Percentiles rank a stretch among this genome's conserved stretches.
These are phyloP conservation scores for Pseudogymnoascus verrucosus DNA, from an alignment of 2,329 filamentous ascomycete genomes.

Conservation along the genomic window DNA sequence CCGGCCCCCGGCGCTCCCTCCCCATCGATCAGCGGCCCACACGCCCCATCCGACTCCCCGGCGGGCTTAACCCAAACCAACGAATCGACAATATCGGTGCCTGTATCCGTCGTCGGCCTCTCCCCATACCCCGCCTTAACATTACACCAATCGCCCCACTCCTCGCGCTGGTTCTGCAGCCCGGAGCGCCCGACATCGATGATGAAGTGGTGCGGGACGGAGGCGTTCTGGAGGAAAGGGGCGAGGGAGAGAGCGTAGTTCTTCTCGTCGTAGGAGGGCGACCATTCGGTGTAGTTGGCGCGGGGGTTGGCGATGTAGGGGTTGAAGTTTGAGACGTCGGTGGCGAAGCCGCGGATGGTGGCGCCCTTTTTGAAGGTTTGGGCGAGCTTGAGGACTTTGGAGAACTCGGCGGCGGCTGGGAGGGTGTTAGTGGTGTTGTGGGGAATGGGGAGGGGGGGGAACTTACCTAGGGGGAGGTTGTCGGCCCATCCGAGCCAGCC, in stretches of 20 bases:
- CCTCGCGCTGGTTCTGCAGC: slow-evolving; percentile 29
- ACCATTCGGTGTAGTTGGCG: slow-evolving; percentile 35
- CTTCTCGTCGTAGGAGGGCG: slow-evolving; percentile 34
- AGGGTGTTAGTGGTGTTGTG: not conserved
- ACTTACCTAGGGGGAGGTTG: slow-evolving; percentile 32
- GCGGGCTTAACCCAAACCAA: slow-evolving; percentile 40
- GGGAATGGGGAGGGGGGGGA: not conserved
- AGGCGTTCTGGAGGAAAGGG: slow-evolving; percentile 31
- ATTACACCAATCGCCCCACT: slow-evolving; percentile 40
- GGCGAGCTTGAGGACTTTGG: slow-evolving; percentile 32
- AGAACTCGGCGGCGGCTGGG: slow-evolving; percentile 33
- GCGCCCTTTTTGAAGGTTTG: slow-evolving; percentile 14
- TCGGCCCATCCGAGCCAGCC: slow-evolving; percentile 37
- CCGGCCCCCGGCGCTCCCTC: slow-evolving; percentile 33
- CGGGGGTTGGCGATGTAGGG: slow-evolving; percentile 32
- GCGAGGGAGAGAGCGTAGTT: slow-evolving; percentile 34
- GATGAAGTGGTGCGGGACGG: slow-evolving; percentile 37
- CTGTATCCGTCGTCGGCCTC: slow-evolving; percentile 27
- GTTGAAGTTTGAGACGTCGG: slow-evolving; percentile 39
- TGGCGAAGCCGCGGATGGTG: slow-evolving; percentile 34
- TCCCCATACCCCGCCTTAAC: slow-evolving; percentile 35
- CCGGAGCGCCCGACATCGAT: slow-evolving; percentile 38
- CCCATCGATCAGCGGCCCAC: slow-evolving; percentile 24
- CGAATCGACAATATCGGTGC: slow-evolving; percentile 33
- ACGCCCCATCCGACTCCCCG: slow-evolving; percentile 37